Evolutionary conservation across 768 basidiomycete genomes (phyloP), one percentile per base, ranked within the genome.

Genomic region (Phaeolepiota aurea): DNA sequence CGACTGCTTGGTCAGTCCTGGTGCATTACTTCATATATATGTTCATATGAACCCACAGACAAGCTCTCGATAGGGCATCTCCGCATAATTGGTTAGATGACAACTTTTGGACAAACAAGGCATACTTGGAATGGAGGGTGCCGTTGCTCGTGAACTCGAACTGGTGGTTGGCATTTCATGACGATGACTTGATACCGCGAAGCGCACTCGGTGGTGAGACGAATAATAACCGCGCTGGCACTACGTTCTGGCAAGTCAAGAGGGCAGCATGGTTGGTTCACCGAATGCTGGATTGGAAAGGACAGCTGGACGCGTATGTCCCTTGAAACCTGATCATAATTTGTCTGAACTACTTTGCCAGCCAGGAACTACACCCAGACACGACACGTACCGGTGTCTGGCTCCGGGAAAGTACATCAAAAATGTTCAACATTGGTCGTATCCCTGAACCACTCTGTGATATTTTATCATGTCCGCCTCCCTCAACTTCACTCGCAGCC

Each of bases 51-150:
- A 30, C 5, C 16, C 11, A 28, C 11, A 14, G 7, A 25, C 37
- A 58, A 82, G 90, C 86, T 20, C 72, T 96, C 38, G 91, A 94
- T 63, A 77, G 71, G 48, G 63, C 68, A 1, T 92, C 91, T 4
- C 88, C 90, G 0, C 68, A 82, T 57, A 96, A 94, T 55, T 98
- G 93, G 93, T 74, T 98, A 9, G 77, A 93, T 48, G 92, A 97
- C 56, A 90, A 87, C 42, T 82, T 94, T 49, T 97, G 93, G 94
- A 63, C 78, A 43, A 78, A 83, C 50, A 83, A 84, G 50, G 79
- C 88, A 1, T 98, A 98, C 58, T 79, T 86, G 37, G 83, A 87
- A 61, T 89, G 82, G 80, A 75, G 93, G 21, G 76, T 77, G 0
- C 91, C 93, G 0, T 65, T 98, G 9, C 68, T 87, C 41, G 63